These are phyloP conservation scores for Rugonectria rugulosa DNA, from an alignment of 2,329 filamentous ascomycete genomes.

Conservation along the genomic window DNA sequence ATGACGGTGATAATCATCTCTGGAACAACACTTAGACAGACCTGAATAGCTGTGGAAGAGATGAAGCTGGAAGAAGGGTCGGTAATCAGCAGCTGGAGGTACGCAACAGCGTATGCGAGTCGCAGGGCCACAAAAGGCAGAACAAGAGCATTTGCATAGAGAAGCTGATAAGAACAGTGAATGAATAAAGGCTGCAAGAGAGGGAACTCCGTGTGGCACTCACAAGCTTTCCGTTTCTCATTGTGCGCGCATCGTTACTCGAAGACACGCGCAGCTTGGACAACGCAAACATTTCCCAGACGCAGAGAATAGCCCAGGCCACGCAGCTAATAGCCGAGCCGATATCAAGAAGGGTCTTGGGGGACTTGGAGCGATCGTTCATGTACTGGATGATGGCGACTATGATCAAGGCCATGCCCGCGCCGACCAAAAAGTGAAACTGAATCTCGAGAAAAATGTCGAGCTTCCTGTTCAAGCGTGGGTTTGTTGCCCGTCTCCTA, in stretches of 20 bases:
- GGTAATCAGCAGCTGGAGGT: slow-evolving; percentile 13
- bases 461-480: slow-evolving; percentile 15
- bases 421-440: slow-evolving; percentile 9
- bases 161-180: neutral
- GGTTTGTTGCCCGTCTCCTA: slow-evolving; percentile 18
- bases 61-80: slow-evolving; percentile 14
- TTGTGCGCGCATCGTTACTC: too few relatives aligned
- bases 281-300: too few relatives aligned
- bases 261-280: too few relatives aligned
- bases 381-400: slow-evolving; percentile 14
- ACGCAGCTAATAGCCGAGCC: too few relatives aligned
- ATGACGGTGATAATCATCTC: slow-evolving; percentile 11
- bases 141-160: slow-evolving; percentile 3
- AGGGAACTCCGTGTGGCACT: too few relatives aligned
- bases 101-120: slow-evolving; percentile 11
- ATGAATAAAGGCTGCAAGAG: too few relatives aligned
- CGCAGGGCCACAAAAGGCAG: slow-evolving; percentile 3
- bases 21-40: slow-evolving; percentile 10
- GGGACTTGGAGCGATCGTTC: too few relatives aligned
- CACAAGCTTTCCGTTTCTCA: too few relatives aligned
- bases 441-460: slow-evolving; percentile 21
- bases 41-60: slow-evolving; percentile 5
- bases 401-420: slow-evolving; percentile 14
- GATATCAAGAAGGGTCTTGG: too few relatives aligned
- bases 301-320: too few relatives aligned